Percentiles rank a stretch among this genome's conserved stretches.
Conservation (phyloP, 495 filamentous ascomycete species). For the Aspergillus heteromorphus region DNA sequence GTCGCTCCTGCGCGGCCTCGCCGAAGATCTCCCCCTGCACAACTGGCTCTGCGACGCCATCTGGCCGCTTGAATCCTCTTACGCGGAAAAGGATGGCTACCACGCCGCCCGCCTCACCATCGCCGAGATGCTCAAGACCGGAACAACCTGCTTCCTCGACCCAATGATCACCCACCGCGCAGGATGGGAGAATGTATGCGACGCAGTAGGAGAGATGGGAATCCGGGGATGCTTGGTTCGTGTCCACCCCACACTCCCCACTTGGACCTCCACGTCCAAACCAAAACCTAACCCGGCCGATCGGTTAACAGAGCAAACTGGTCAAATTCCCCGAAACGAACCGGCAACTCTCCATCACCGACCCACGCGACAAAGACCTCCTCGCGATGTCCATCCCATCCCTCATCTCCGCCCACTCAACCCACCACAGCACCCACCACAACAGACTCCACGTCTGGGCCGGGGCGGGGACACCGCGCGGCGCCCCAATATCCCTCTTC, state of each 20-base stretch:
- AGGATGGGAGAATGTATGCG: slow-evolving; percentile 34
- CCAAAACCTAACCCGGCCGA: neutral
- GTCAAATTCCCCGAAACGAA: slow-evolving; percentile 32
- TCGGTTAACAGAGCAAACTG: slow-evolving; percentile 23
- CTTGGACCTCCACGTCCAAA: neutral
- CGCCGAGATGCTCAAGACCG: slow-evolving; percentile 41
- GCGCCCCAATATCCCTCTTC: slow-evolving; percentile 19
- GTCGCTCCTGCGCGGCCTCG: slow-evolving; percentile 36
- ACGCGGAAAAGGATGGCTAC: slow-evolving; percentile 32
- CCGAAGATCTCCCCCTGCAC: slow-evolving; percentile 36
- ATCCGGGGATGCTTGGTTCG: slow-evolving; percentile 37
- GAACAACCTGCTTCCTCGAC: slow-evolving; percentile 43
- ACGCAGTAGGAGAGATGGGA: slow-evolving; percentile 35
- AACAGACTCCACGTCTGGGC: slow-evolving; percentile 39
- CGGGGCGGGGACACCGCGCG: slow-evolving; percentile 39
- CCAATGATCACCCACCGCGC: slow-evolving; percentile 39
- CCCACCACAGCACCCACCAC: slow-evolving; percentile 26
- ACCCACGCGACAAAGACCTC: slow-evolving; percentile 27
- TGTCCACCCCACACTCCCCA: neutral
- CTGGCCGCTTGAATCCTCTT: slow-evolving; percentile 39
- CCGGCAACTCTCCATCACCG: slow-evolving; percentile 26
- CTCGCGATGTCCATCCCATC: slow-evolving; percentile 24
- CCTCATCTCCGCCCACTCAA: slow-evolving; percentile 16
- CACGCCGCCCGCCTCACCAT: slow-evolving; percentile 37
- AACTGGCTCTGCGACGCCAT: slow-evolving; percentile 40